Conservation (phyloP, 345 rosid species). For the Boechera retrofracta region DNA sequence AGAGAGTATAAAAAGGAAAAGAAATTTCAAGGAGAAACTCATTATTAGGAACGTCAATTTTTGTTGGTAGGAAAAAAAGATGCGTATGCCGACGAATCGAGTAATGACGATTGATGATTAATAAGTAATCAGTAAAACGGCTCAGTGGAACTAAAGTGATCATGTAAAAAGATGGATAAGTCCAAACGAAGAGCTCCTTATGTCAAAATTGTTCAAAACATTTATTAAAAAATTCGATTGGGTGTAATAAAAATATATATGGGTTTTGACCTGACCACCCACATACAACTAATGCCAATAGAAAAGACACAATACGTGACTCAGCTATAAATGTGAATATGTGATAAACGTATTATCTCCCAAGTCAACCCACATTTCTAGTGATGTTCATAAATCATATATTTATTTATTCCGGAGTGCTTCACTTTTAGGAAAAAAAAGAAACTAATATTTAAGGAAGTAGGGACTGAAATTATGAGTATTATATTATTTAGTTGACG, state of each 20-base stretch:
- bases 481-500: slow-evolving; percentile 31
- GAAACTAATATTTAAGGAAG: not conserved
- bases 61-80: not conserved
- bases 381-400: not conserved
- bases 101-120: not conserved
- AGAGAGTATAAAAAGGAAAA: not conserved
- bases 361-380: slow-evolving; percentile 27
- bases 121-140: not conserved
- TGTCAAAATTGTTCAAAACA: slow-evolving; percentile 1
- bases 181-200: slow-evolving; percentile 10
- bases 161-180: not conserved
- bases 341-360: not conserved
- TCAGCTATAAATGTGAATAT: slow-evolving; percentile 27
- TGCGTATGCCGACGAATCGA: not conserved
- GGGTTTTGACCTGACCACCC: slow-evolving; percentile 21
- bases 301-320: not conserved
- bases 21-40: not conserved
- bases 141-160: slow-evolving; percentile 19
- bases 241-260: not conserved
- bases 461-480: not conserved
- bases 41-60: slow-evolving; percentile 1
- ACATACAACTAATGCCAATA: slow-evolving; percentile 13
- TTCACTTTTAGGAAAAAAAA: not conserved
- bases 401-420: slow-evolving; percentile 10
- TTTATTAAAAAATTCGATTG: not conserved